These are phyloP conservation scores for Pseudotsuga menziesii DNA, from an alignment of 75 land plant species.

Conservation along the genomic window DNA sequence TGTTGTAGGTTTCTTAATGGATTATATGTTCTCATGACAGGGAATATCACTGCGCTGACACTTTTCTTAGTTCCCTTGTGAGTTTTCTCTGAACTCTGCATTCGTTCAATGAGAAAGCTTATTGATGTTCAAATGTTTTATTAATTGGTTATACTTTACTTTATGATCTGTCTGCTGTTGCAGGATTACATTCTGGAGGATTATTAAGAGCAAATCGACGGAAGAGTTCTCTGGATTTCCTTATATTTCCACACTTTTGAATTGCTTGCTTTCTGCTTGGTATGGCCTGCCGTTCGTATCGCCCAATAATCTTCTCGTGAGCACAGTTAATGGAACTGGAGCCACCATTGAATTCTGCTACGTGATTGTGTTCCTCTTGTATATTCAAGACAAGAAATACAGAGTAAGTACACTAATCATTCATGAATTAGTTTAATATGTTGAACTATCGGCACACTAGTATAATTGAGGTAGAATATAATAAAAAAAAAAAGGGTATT, in stretches of 20 bases:
- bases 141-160: not conserved
- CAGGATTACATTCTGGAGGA: slow-evolving; percentile 58
- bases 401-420: slow-evolving; percentile 6
- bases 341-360: slow-evolving; percentile 51
- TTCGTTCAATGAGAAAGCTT: not conserved
- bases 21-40: not conserved
- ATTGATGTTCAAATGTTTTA: not conserved
- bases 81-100: not conserved
- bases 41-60: slow-evolving; percentile 3
- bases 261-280: slow-evolving; percentile 53
- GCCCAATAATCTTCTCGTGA: slow-evolving; percentile 60
- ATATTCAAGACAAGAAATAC: slow-evolving; percentile 33
- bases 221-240: slow-evolving; percentile 67
- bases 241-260: slow-evolving; percentile 52
- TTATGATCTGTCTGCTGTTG: not conserved
- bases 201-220: slow-evolving; percentile 43
- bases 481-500: too few species aligned
- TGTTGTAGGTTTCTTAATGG: not conserved
- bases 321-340: slow-evolving; percentile 72
- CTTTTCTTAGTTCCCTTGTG: slow-evolving; percentile 9
- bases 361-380: slow-evolving; percentile 47
- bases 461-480: too few species aligned
- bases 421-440: not conserved
- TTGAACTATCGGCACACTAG: too few species aligned
- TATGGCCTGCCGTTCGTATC: slow-evolving; percentile 82